Conservation (phyloP, 352 stramenopile species). For the Peronospora belbahrii region DNA sequence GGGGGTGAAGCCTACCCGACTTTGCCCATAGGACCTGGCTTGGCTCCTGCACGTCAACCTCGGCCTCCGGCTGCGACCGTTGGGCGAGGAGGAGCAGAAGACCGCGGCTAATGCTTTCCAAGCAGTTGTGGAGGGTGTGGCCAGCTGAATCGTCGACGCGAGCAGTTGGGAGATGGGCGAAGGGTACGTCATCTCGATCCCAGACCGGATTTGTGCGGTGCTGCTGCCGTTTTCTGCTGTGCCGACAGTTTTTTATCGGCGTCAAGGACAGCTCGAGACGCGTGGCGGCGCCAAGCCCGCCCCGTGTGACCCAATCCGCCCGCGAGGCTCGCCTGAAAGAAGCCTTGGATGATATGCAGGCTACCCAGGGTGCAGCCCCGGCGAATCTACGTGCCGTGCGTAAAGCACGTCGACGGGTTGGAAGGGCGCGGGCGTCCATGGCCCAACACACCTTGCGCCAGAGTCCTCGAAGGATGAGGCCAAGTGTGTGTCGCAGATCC, state of each 20-base stretch:
- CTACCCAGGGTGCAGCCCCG: background rate
- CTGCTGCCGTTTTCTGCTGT: background rate
- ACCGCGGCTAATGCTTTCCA: background rate
- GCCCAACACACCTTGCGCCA: background rate
- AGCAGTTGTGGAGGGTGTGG: background rate
- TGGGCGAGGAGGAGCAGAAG: background rate
- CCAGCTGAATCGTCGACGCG: conserved; percentile 2
- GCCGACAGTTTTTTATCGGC: background rate
- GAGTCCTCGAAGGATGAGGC: background rate
- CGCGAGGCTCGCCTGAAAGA: conserved; percentile 2
- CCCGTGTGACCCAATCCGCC: conserved; percentile 1
- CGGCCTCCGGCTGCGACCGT: background rate
- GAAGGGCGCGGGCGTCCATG: background rate
- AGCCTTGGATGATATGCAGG: conserved; percentile 8
- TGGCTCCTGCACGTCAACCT: background rate
- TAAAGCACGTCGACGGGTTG: background rate
- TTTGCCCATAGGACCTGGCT: background rate
- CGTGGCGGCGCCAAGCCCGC: too few species aligned
- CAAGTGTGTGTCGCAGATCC: conserved; percentile 2
- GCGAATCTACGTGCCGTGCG: background rate
- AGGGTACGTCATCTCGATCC: conserved; percentile 12
- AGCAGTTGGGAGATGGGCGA: conserved; percentile 1
- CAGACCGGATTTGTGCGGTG: background rate
- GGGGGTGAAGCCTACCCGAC: background rate
- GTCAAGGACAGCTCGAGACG: too few species aligned